Evolutionary conservation across 75 land plant genomes (phyloP).

Genomic region (Cunninghamia lanceolata): DNA sequence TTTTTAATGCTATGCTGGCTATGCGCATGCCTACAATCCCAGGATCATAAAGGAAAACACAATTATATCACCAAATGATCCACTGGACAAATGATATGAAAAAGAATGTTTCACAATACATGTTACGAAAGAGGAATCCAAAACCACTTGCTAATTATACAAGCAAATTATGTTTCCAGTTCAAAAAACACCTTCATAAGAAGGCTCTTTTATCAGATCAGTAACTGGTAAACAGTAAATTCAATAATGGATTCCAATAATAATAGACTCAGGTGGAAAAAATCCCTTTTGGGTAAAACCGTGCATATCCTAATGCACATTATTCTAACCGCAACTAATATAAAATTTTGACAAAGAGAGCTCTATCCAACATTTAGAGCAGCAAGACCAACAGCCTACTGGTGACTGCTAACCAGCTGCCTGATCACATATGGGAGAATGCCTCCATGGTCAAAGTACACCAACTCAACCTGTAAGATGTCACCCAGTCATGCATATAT

Average conservation of each 20-base stretch:
- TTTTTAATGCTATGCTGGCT: background rate
- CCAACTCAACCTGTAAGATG: conserved; percentile 74
- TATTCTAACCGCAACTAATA: background rate
- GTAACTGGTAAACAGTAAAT: background rate
- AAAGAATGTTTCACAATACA: background rate
- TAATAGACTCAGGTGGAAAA: background rate
- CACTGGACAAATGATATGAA: background rate
- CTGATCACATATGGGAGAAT: conserved; percentile 84
- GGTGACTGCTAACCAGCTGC: conserved; percentile 32
- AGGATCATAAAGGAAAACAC: background rate
- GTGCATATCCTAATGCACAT: background rate
- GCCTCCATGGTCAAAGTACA: conserved; percentile 89
- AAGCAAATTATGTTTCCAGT: background rate
- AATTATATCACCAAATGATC: background rate
- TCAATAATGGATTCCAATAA: background rate
- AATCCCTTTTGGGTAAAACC: background rate
- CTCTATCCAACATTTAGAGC: background rate
- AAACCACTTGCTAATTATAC: background rate
- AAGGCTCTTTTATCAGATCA: background rate
- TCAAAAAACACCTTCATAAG: background rate
- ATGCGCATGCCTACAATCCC: background rate
- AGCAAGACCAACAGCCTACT: background rate
- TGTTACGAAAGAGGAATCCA: background rate
- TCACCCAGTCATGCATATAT: background rate
- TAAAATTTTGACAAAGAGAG: background rate